Base-by-base conservation (phyloP, 257 asterid genomes). In the Catharanthus roseus region DNA sequence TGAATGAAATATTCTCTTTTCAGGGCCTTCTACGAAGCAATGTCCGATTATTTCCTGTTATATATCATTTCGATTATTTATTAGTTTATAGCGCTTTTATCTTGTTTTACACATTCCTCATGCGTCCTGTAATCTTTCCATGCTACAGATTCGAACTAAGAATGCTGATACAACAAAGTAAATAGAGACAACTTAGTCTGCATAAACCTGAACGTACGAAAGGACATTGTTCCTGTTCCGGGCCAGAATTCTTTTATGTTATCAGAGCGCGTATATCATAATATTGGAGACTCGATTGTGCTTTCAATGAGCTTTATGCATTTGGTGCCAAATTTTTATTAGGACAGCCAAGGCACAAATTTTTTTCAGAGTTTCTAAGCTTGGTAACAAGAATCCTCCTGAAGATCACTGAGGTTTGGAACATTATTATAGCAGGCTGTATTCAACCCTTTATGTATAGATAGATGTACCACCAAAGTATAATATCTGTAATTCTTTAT, bases 121-220 rank as follows among this genome's bases (percentile, higher is more conserved):
- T 62, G 39, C 1, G 34, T 36, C 34, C 49, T 45, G 18, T 33
- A 50, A 13, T 23, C 10, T 66, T 8, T 42, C 31, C 19, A 3
- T 36, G 24, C 33, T 50, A 34, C 65, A 54, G 72, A 61, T 60
- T 61, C 74, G 61, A 70, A 3, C 41, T 42, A 57, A 69, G 51
- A 54, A 39, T 44, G 36, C 65, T 61, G 19, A 60, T 62, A 10
- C 36, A 33, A 28, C 28, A 12, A 28, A 15, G 11, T 31, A 21
- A 19, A 29, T 50, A n/a, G 36, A 19, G 11, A 31, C 11, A 68
- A 70, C 50, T 26, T 41, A 64, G 58, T 74, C 64, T 31, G 50
- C 15, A 58, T 55, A 29, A 36, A 67, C 21, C 67, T 39, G 62
- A 42, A 61, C 23, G 18, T 41, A 23, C 56, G 39, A 62, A 41